Conservation (phyloP, 1,139 yeast genomes). For the Yamadazyma mexicana region DNA sequence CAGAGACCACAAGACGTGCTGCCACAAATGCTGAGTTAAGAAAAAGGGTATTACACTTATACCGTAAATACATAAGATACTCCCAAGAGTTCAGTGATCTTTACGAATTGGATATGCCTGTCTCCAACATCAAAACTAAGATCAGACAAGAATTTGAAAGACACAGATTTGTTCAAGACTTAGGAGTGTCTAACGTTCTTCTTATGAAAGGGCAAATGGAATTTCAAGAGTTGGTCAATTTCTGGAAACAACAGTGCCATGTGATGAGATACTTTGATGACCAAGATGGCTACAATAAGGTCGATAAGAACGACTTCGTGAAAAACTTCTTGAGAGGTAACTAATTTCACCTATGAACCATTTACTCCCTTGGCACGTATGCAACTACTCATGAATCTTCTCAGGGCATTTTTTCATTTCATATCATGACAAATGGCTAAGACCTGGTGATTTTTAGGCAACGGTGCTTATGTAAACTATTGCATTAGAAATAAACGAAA, state of each 20-base stretch:
- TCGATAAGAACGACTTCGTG: slow-evolving; percentile 57
- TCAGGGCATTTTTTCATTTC: neutral
- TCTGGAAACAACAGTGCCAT: slow-evolving; percentile 91
- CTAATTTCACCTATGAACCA: too few species aligned
- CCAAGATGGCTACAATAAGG: slow-evolving; percentile 52
- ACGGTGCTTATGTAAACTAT: slow-evolving; percentile 1
- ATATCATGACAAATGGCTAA: neutral
- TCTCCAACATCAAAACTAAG: slow-evolving; percentile 78
- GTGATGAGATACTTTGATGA: slow-evolving; percentile 80
- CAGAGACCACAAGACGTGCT: slow-evolving; percentile 76
- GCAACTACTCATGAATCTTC: neutral
- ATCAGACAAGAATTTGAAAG: slow-evolving; percentile 88
- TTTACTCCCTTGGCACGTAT: neutral
- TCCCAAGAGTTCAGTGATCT: slow-evolving; percentile 63
- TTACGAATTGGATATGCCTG: slow-evolving; percentile 82
- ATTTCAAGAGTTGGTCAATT: slow-evolving; percentile 82
- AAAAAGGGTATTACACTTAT: slow-evolving; percentile 64
- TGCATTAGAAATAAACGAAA: slow-evolving; percentile 2
- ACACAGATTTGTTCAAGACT: slow-evolving; percentile 69
- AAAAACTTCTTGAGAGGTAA: slow-evolving; percentile 73
- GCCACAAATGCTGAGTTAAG: slow-evolving; percentile 63
- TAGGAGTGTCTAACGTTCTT: slow-evolving; percentile 65
- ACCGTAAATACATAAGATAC: slow-evolving; percentile 70
- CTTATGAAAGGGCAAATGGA: slow-evolving; percentile 89
- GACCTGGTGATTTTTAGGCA: neutral